Percentiles rank a stretch among this genome's conserved stretches.
Conservation (phyloP, 768 basidiomycete genomes). For the Leccinellum luteum region DNA sequence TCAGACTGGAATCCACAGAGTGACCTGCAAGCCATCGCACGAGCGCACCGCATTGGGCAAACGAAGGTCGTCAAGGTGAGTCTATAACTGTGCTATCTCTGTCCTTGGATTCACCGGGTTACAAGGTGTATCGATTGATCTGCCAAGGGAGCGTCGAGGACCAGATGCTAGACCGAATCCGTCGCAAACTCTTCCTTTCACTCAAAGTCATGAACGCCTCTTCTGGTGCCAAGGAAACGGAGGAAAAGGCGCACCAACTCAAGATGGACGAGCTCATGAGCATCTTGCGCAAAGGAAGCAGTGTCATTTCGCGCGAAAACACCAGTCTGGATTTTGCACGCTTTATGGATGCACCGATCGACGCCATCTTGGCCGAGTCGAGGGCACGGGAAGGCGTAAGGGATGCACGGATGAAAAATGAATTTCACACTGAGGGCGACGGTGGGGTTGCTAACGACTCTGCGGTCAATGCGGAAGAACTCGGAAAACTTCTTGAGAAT, state of each 20-base stretch:
- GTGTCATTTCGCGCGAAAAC: slow-evolving; percentile 44
- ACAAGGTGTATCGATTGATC: slow-evolving; percentile 66
- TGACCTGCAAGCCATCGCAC: slow-evolving; percentile 82
- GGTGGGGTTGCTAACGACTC: neutral
- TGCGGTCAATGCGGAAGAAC: slow-evolving; percentile 17
- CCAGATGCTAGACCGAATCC: slow-evolving; percentile 69
- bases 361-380: slow-evolving; percentile 46
- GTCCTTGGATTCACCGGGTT: neutral
- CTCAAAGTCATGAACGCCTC: slow-evolving; percentile 51
- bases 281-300: slow-evolving; percentile 57
- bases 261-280: slow-evolving; percentile 48
- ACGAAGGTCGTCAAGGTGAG: slow-evolving; percentile 63
- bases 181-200: slow-evolving; percentile 67
- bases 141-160: slow-evolving; percentile 72
- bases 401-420: slow-evolving; percentile 45
- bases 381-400: slow-evolving; percentile 40
- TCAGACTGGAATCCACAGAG: slow-evolving; percentile 71
- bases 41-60: slow-evolving; percentile 81
- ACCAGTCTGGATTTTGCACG: slow-evolving; percentile 39
- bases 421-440: slow-evolving; percentile 24
- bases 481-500: slow-evolving; percentile 33
- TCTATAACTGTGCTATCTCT: neutral
- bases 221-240: slow-evolving; percentile 15
- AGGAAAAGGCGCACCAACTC: slow-evolving; percentile 32
- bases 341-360: slow-evolving; percentile 46